Base-by-base conservation (phyloP, 345 rosid species). In the Populus ilicifolia region DNA sequence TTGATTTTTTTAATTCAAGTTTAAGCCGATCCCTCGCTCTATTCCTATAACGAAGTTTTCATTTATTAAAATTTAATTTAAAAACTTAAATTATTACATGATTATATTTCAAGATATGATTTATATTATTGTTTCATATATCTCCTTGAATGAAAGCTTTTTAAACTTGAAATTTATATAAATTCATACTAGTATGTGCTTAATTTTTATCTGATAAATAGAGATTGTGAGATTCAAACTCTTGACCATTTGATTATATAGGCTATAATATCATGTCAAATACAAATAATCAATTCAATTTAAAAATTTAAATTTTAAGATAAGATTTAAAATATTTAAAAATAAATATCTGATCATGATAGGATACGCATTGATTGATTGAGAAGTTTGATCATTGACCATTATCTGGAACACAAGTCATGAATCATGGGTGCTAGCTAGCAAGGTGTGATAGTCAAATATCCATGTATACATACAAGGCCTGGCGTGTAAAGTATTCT, bases 121-220 rank as follows among this genome's bases (percentile, higher is more conserved):
- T 33, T 33, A 33, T 33, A 33, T 33, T 0, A 33, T 4, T 33
- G 0, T 4, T 0, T 33, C 4, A 33, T 0, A 4, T 0, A 4
- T 0, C 0, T 0, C 0, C 0, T 33, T 0, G 0, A 33, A 0
- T 33, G 0, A 33, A 33, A 33, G 0, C 0, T 0, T 4, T 33
- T 33, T 33, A 0, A 0, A 33, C 36, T 4, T 33, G 5, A 33
- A 33, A 33, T 0, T 33, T 4, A 0, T 3, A 4, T 0, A 4
- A 0, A 4, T 0, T 33, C 36, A 33, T 0, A 33, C 5, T 33
- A 33, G 0, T 0, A 4, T 33, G 0, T 4, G 36, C 0, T 33
- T 33, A 33, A 4, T 33, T 33, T 33, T 33, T 33, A 33, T 33
- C 0, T 0, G 4, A 33, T 33, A 4, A 33, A 33, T 33, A 4